A percentile compares a stretch with the other conserved stretches of the same genome.
Evolutionary conservation across 2,329 filamentous ascomycete genomes (phyloP).

Genomic region (Dryadomyces quercivorus): DNA sequence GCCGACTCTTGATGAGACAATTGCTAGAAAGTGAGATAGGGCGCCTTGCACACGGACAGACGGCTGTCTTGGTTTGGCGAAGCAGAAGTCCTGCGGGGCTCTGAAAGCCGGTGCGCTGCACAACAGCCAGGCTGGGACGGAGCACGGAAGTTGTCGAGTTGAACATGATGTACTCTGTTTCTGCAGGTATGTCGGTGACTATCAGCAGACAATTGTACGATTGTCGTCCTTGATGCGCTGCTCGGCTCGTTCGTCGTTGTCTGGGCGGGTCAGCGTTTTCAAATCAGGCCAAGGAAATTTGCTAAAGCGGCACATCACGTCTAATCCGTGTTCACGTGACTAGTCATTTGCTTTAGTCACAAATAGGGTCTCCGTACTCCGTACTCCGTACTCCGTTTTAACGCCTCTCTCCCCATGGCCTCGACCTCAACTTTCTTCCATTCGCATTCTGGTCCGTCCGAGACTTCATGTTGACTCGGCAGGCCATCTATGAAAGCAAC

Average conservation of each 20-base stretch:
- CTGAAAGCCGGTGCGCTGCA: neutral
- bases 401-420: neutral
- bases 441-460: no score
- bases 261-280: neutral
- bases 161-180: constrained; percentile 2
- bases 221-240: neutral
- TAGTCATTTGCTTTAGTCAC: neutral
- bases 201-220: neutral
- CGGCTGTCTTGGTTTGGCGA: neutral
- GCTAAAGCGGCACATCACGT: neutral
- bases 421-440: no score
- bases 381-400: no score
- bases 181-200: neutral
- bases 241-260: neutral
- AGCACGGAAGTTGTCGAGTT: constrained; percentile 7
- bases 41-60: neutral
- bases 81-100: neutral
- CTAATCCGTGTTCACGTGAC: neutral
- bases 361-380: no score
- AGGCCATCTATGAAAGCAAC: no score
- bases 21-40: neutral
- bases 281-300: neutral
- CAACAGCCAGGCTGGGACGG: constrained; percentile 3
- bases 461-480: no score
- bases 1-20: neutral